Evolutionary conservation across 1,284 basidiomycete species (phyloP).

Genomic region (Rhodotorula sp.): DNA sequence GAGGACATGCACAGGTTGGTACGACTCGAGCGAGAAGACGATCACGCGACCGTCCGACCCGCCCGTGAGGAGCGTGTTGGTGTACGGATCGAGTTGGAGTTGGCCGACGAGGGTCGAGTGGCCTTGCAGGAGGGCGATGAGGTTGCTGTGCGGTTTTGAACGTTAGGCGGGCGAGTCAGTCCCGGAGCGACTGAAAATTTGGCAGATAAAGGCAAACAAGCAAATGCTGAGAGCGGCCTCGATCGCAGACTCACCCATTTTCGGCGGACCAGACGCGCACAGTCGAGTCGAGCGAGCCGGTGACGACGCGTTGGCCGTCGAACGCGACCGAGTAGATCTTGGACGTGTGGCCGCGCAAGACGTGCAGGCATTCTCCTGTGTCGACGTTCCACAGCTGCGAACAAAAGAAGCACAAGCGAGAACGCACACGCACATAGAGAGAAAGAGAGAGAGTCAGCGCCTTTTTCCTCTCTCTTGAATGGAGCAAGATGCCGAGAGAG

Average conservation of each 20-base stretch:
- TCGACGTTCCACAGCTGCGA: conserved; percentile 75
- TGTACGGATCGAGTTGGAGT: conserved; percentile 68
- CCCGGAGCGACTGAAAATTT: no score
- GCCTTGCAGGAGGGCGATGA: conserved; percentile 81
- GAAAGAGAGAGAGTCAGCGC: no score
- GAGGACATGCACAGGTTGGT: conserved; percentile 53
- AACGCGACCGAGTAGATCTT: conserved; percentile 94
- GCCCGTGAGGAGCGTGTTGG: conserved; percentile 74
- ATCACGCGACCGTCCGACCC: conserved; percentile 93
- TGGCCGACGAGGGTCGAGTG: conserved; percentile 94
- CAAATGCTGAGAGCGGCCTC: neutral
- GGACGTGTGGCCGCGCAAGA: conserved; percentile 83
- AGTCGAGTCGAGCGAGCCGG: conserved; percentile 86
- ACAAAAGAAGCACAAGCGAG: no score
- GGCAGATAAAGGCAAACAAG: no score
- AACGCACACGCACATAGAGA: no score
- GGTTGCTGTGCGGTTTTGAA: conserved; percentile 57
- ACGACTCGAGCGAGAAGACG: conserved; percentile 70
- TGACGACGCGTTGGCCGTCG: conserved; percentile 78
- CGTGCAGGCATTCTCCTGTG: conserved; percentile 62
- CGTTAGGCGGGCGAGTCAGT: neutral
- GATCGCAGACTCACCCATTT: conserved; percentile 61
- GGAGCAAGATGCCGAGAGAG: neutral
- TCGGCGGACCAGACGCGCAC: conserved; percentile 82
- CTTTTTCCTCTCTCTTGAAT: neutral